Base-by-base conservation (phyloP, 352 stramenopile species). In the Globisporangium parvum region DNA sequence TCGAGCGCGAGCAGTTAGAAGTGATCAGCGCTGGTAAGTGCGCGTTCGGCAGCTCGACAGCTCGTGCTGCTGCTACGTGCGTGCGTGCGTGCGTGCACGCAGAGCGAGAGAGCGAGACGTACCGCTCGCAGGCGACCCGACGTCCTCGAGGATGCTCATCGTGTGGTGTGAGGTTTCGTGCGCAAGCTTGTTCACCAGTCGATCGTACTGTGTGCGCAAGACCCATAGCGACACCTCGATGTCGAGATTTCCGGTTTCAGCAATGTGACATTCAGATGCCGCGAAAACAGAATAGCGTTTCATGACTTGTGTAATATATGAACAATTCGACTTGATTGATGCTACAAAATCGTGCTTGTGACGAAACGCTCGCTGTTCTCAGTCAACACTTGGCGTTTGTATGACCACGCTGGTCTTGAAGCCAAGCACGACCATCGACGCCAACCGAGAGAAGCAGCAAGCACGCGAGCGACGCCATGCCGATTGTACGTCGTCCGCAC, bases 61-160 rank as follows among this genome's bases (percentile, higher is more conserved):
- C 17, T 33, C 12, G 17, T 26, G 47, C 15, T 40, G 46, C 11
- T 23, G 26, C 21, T 18, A 6, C 1, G 8, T 6, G 9, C 39
- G 31, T 1, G 8, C 15, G 12, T n/a, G 28, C 15, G 31, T 23
- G n/a, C 18, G 26, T 14, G 6, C 4, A 21, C 24, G 10, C 0
- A 35, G 33, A 4, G 35, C 11, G 17, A 39, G n/a, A 14, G 47
- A 20, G 20, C 1, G 10, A 28, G 17, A 50, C 60, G 51, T 37
- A 70, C 66, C 62, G 51, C 66, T 70, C 28, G 62, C 47, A 11
- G 57, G 60, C 17, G 60, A 66, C 44, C 52, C 62, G 46, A 70
- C 42, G 41, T 70, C 66, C 52, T 73, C 66, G 31, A 73, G 40
- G 24, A 73, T 45, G 45, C 66, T 73, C 62, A 73, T 72, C 40